Base-by-base conservation (phyloP, 1,284 basidiomycete species). In the Omphalotus olearius region DNA sequence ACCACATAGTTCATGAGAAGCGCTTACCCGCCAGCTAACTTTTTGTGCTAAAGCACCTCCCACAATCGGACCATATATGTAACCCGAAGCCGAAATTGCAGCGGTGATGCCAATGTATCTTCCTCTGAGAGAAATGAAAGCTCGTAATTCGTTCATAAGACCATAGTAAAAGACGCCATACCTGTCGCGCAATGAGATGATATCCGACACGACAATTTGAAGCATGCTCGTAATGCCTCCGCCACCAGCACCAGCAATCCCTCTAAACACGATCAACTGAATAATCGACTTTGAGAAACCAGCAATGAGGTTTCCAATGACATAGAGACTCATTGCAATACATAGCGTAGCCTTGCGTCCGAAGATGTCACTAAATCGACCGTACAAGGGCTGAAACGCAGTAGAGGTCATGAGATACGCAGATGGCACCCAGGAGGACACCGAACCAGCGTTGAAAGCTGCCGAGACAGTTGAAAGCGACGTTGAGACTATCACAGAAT, bases 351-450 rank as follows among this genome's bases (percentile, higher is more conserved):
- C 66, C 62, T 91, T 91, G 26, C 89, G 73, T 14, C 88, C 89
- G 58, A 89, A 90, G 33, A 87, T 88, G 58, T 91, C 88, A 45
- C 72, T 83, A 70, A 88, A 79, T 5, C 85, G 76, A 30, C 86
- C 86, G 64, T 88, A 79, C 1, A 79, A 53, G 2, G 76, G 75
- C 56, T 88, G 87, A 57, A 86, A 83, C 13, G 81, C 78, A 6
- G 85, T 82, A 0, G 76, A 80, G 0, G 82, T 84, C 48, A 88
- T 67, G 28, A 88, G 70, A 59, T 85, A 86, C 0, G 75, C 77
- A 0, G 80, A 80, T 0, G 82, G 83, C 0, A 91, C 85, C 85
- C 86, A 91, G 1, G 81, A 81, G 9, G 76, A 72, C 13, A 85
- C 72, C 1, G 83, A 75, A 0, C 87, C 85, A 0, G 82, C 79